A percentile compares a stretch with the other conserved stretches of the same genome.
Evolutionary conservation across 2,329 filamentous ascomycete genomes (phyloP).

Genomic region (Claviceps sp.): DNA sequence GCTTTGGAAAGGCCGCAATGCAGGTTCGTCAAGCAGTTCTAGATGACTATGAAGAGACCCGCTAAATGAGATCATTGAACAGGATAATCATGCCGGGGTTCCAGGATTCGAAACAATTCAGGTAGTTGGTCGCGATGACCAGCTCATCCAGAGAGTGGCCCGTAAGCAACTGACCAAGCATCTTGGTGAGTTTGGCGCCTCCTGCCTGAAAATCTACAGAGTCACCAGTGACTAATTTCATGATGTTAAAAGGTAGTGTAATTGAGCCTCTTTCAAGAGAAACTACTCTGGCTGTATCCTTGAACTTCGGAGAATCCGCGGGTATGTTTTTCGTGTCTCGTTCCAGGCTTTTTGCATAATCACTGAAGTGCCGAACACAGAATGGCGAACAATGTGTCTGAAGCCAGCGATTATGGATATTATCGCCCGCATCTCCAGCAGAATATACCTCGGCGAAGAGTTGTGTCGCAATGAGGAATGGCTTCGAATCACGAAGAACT

Average conservation of each 20-base stretch:
- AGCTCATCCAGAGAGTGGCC: background rate
- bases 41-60: background rate
- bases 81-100: background rate
- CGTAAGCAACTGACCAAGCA: background rate
- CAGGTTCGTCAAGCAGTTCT: background rate
- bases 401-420: slow-evolving; percentile 6
- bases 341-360: background rate
- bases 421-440: slow-evolving; percentile 11
- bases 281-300: background rate
- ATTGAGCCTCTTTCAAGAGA: background rate
- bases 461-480: slow-evolving; percentile 28
- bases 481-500: slow-evolving; percentile 28
- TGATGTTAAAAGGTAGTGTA: background rate
- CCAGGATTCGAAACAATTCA: background rate
- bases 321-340: background rate
- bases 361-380: background rate
- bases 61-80: background rate
- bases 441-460: slow-evolving; percentile 23
- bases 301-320: background rate
- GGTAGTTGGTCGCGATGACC: background rate
- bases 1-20: slow-evolving; percentile 6
- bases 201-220: background rate
- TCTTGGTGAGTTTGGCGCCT: background rate
- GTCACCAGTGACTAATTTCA: background rate
- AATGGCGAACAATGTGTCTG: slow-evolving; percentile 8